These are phyloP conservation scores for Rhizopus delemar DNA, from an alignment of 371 early-diverging fungal genomes.

Conservation along the genomic window DNA sequence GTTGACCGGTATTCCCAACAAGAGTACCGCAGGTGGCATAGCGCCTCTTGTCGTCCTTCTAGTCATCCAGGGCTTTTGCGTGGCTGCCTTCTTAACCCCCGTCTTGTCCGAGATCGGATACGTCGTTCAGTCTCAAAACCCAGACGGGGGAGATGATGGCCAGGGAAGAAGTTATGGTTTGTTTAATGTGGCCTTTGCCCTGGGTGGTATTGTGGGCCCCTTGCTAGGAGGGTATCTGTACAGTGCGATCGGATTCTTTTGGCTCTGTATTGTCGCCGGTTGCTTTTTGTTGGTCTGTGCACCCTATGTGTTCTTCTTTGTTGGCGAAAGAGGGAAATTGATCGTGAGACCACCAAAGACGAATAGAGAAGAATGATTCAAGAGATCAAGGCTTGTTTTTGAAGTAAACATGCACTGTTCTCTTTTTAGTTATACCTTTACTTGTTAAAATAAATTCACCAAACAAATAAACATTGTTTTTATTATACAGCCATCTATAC, in stretches of 20 bases:
- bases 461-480: too few species aligned
- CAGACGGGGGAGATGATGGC: conserved; percentile 42
- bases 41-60: conserved; percentile 37
- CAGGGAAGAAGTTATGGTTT: conserved; percentile 51
- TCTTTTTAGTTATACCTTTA: too few species aligned
- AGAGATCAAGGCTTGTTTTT: too few species aligned
- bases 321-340: conserved; percentile 24
- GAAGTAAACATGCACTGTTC: too few species aligned
- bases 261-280: conserved; percentile 21
- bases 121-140: conserved; percentile 36
- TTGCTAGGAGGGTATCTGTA: conserved; percentile 24
- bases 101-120: conserved; percentile 49
- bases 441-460: too few species aligned
- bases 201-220: conserved; percentile 34
- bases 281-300: conserved; percentile 26
- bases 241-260: conserved; percentile 22
- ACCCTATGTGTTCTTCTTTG: conserved; percentile 32
- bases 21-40: conserved; percentile 36
- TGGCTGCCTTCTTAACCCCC: conserved; percentile 44
- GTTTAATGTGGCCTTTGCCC: conserved; percentile 55
- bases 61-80: conserved; percentile 45
- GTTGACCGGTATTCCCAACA: conserved; percentile 41
- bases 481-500: too few species aligned
- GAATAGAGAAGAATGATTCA: background rate
- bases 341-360: conserved; percentile 2